Evolutionary conservation across 208 protist genomes (phyloP).

Genomic region (Wallacemonas sp.): DNA sequence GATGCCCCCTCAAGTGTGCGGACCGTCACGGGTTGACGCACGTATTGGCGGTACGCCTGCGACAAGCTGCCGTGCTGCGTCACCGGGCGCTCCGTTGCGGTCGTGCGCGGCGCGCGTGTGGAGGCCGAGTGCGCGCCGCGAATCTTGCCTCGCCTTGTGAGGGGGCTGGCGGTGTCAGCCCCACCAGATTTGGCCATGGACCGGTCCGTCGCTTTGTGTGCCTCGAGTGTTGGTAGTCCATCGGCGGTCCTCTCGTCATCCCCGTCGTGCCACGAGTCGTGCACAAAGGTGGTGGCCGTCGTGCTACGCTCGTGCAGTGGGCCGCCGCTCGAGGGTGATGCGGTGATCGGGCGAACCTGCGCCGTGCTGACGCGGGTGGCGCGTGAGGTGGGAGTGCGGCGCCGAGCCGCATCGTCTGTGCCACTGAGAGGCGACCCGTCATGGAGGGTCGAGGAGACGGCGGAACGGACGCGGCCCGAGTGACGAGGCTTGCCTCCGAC

Average conservation of each 20-base stretch:
- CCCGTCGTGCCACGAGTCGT: background rate
- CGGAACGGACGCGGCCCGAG: background rate
- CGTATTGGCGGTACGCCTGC: background rate
- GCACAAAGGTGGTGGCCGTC: background rate
- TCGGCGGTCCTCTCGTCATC: background rate
- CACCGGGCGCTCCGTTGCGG: constrained; percentile 1
- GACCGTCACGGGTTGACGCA: background rate
- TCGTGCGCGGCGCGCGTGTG: background rate
- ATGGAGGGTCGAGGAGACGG: background rate
- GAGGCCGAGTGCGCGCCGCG: background rate
- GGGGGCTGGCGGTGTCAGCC: background rate
- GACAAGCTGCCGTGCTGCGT: background rate
- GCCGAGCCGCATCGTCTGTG: background rate
- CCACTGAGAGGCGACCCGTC: background rate
- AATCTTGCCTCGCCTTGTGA: background rate
- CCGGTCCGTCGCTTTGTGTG: no score
- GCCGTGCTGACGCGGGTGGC: background rate
- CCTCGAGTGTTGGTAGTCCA: no score
- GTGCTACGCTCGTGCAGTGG: background rate
- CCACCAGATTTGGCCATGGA: no score
- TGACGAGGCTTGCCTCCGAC: background rate
- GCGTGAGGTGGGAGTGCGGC: background rate
- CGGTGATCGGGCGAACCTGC: background rate
- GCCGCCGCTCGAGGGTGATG: background rate
- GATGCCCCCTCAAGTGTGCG: constrained; percentile 8